Evolutionary conservation across 306 rosid species (phyloP), one percentile per base, ranked within the genome.

Genomic region (Vicia sativa): DNA sequence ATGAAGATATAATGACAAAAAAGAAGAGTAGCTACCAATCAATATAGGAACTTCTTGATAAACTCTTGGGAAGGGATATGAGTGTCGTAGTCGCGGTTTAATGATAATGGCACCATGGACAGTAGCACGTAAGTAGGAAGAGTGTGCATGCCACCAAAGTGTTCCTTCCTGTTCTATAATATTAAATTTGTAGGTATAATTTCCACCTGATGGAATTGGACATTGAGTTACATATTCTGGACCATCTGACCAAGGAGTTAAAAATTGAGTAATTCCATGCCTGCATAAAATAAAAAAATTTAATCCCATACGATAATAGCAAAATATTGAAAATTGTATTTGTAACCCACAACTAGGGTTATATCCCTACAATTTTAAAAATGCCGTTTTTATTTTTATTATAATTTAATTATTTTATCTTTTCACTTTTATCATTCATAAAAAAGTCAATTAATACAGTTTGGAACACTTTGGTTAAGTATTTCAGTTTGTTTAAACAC

Each of bases 61-160:
- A 2, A 83, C 85, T 29, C 52, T 66, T 7, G 67, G 79, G 14
- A 77, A 88, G 0, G 91, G 86, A 62, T 77, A 84, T 0, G 65
- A 42, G 34, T 3, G 63, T 26, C 75, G 75, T 2, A 7, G 8
- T 14, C 54, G 54, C 0, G 97, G 92, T 0, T 62, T 74, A 67
- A 91, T 80, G 56, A 91, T 48, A 52, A 91, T 86, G 2, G 92
- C 89, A 1, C 95, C 90, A 29, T 84, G 44, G 4, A 91, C 85
- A 2, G 84, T 81, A 4, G 95, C 77, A 2, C 95, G 95, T 18
- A 91, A 83, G 81, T 78, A 74, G 2, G 86, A 71, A 0, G 75
- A 55, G 63, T 88, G 92, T 0, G 92, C 87, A 67, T 91, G 92
- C 95, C 95, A 87, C 90, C 95, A 91, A 12, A 88, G 86, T 7